Evolutionary conservation across 2,329 filamentous ascomycete genomes (phyloP), one percentile per base, ranked within the genome.

Genomic region (Sclerotiophoma versabilis): DNA sequence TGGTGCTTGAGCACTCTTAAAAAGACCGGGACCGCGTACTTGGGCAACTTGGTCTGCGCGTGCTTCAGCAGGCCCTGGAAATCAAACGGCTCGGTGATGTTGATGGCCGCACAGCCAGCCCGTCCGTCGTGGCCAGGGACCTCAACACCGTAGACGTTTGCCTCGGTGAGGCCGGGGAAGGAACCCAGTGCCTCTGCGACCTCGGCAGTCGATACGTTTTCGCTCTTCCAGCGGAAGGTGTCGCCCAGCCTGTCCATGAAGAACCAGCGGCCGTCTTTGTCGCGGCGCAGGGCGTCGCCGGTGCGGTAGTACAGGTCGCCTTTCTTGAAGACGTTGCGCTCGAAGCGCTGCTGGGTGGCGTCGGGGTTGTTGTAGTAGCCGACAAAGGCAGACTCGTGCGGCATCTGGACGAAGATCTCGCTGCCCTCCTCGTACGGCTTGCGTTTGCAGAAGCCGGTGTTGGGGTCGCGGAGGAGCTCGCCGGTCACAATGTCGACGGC

Each of bases 21-120:
- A 75, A 93, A 93, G 2, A 92, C 75, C 0, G 90, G 90, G 1
- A 93, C 88, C 0, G 90, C 90, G 65, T 92, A 93, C 58, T 81
- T 83, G 0, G 90, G 90, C 19, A 93, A 77, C 44, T 84, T 80
- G 12, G 80, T 78, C 6, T 83, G 81, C 2, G 81, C 80, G 65
- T 88, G 82, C 57, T 78, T 80, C 41, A 90, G 75, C 9, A 92
- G 76, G 0, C 76, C 84, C 9, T 78, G 74, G 67, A 85, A 90
- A 69, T 74, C 63, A 47, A 75, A 89, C 0, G 57, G 72, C 0
- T 74, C 68, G 25, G 76, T 76, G 39, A 91, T 80, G 59, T 79
- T 84, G 27, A 89, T 73, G 1, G 84, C 83, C 3, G 85, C 81
- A 71, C 85, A 69, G 74, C 74, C 60, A 69, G 84, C 67, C 68